Percentiles rank a stretch among this genome's conserved stretches.
These are phyloP conservation scores for Beauveria caledonica DNA, from an alignment of 2,329 filamentous ascomycete species.

Conservation along the genomic window DNA sequence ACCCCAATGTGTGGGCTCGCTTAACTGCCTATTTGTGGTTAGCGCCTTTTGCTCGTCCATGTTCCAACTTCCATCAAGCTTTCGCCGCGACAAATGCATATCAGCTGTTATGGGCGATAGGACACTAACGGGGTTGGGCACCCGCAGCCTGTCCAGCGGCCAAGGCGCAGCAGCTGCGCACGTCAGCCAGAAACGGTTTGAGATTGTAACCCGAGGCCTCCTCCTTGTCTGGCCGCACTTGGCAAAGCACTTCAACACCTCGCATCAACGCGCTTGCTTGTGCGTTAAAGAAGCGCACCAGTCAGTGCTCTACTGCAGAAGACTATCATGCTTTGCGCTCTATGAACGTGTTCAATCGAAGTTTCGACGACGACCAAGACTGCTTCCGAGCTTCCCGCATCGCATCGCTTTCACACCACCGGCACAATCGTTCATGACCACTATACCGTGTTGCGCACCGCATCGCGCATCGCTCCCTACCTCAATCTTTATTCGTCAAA, in stretches of 20 bases:
- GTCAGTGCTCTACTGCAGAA: neutral
- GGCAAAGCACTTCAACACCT: neutral
- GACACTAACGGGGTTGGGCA: neutral
- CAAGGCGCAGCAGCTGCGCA: neutral
- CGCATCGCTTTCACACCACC: neutral
- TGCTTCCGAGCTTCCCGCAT: constrained; percentile 1
- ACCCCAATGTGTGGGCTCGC: constrained; percentile 34
- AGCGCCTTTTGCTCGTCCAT: constrained; percentile 14
- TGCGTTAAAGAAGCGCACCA: neutral
- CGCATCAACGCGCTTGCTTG: neutral
- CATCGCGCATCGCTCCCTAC: neutral
- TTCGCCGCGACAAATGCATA: neutral
- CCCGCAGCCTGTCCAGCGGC: neutral
- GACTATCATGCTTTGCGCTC: neutral
- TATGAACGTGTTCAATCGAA: neutral
- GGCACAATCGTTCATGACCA: neutral
- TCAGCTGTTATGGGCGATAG: neutral
- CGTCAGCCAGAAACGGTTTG: constrained; percentile 4
- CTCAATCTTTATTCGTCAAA: neutral
- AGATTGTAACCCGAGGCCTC: neutral
- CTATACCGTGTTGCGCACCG: neutral
- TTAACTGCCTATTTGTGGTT: constrained; percentile 25
- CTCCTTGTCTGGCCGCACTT: neutral
- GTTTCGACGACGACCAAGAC: neutral
- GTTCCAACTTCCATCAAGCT: neutral